Evolutionary conservation across 2,329 filamentous ascomycete species (phyloP).

Genomic region (Colletotrichum truncatum): DNA sequence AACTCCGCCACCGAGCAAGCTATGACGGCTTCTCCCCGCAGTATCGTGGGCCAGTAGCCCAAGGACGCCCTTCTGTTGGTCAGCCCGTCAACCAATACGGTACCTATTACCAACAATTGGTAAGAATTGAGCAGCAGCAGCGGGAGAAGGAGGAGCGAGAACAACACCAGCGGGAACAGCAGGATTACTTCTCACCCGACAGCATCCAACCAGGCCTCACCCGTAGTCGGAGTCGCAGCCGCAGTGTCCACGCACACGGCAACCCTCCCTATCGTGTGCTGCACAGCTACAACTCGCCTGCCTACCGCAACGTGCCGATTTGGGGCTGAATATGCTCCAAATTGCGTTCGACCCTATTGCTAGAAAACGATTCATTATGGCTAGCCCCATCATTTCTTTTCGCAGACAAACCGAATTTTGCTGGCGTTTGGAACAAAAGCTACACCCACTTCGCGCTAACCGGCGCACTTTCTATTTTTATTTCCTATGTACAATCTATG

Average conservation of each 20-base stretch:
- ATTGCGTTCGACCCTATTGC: neutral
- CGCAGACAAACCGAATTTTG: neutral
- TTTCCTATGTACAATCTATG: conserved; percentile 13
- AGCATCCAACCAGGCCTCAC: conserved; percentile 44
- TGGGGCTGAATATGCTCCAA: conserved; percentile 53
- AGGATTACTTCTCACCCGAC: conserved; percentile 31
- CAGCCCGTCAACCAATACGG: conserved; percentile 15
- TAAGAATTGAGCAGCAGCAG: conserved; percentile 34
- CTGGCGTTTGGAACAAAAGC: conserved; percentile 16
- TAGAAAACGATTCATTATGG: conserved; percentile 29
- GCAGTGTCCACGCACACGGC: conserved; percentile 24
- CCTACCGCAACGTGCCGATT: conserved; percentile 63
- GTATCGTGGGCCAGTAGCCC: conserved; percentile 30
- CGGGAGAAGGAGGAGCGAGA: conserved; percentile 30
- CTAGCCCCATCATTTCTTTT: neutral
- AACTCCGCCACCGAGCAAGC: conserved; percentile 44
- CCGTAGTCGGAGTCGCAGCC: conserved; percentile 13
- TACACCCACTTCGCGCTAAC: neutral
- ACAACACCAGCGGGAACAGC: conserved; percentile 41
- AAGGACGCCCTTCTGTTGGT: conserved; percentile 19
- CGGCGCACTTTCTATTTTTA: neutral
- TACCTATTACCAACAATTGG: conserved; percentile 26
- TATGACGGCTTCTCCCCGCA: conserved; percentile 38
- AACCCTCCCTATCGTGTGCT: conserved; percentile 59
- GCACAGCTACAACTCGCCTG: conserved; percentile 68